A percentile compares a stretch with the other conserved stretches of the same genome.
Conservation (phyloP, 345 rosid species). For the Punica granatum region DNA sequence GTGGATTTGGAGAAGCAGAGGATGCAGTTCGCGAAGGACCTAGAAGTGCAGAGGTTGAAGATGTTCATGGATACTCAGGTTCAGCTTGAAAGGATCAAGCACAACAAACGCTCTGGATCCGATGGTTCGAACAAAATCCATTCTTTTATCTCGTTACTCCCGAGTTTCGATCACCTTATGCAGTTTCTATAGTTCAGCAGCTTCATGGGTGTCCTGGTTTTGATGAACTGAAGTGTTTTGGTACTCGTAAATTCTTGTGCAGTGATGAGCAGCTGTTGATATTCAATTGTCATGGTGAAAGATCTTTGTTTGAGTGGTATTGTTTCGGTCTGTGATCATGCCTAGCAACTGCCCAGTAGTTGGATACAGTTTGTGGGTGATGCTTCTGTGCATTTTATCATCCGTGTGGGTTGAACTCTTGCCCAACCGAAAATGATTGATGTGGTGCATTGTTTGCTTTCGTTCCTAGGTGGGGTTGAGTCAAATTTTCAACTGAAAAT, state of each 20-base stretch:
- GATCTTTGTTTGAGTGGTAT: neutral
- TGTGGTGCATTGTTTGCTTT: neutral
- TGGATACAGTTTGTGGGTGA: neutral
- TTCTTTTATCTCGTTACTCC: too few species aligned
- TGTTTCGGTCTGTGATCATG: too few species aligned
- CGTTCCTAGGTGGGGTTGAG: neutral
- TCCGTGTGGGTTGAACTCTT: neutral
- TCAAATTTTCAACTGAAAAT: neutral
- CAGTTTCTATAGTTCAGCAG: neutral
- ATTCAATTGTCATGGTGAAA: neutral
- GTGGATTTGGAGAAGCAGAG: conserved; percentile 97
- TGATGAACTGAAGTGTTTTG: neutral
- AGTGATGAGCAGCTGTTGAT: neutral
- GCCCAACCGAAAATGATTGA: neutral
- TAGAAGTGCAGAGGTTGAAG: conserved; percentile 92
- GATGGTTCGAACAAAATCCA: conserved; percentile 27
- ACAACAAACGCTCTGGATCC: conserved; percentile 43
- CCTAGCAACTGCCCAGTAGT: neutral
- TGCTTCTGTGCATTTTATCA: neutral
- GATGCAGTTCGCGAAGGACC: conserved; percentile 86
- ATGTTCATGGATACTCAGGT: conserved; percentile 91
- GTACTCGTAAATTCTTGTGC: neutral
- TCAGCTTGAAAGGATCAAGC: conserved; percentile 78
- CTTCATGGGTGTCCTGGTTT: neutral
- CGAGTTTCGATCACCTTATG: neutral